phyloP scores from a whole-genome alignment of 352 stramenopile species.

The Phytophthora syringae region DNA sequence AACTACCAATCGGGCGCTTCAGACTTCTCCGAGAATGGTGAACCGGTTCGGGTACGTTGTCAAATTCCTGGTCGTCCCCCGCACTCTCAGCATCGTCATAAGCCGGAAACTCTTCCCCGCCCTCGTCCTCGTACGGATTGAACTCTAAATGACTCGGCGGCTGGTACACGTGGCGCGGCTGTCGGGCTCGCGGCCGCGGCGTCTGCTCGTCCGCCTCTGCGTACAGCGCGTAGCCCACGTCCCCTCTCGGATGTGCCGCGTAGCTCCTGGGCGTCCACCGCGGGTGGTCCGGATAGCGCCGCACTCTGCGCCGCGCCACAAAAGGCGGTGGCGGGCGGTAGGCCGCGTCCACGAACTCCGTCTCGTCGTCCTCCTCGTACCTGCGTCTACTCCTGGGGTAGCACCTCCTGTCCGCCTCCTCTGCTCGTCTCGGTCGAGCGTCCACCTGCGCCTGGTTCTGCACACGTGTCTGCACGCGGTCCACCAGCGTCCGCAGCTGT shows the following conservation, averaged over 20 bases:
- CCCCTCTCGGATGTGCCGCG: slow-evolving; percentile 6
- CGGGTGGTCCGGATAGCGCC: slow-evolving; percentile 24
- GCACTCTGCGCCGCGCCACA: slow-evolving; percentile 23
- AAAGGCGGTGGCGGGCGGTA: slow-evolving; percentile 23
- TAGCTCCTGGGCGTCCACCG: slow-evolving; percentile 27
- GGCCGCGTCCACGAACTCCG: slow-evolving; percentile 23
- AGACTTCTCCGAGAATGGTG: slow-evolving; percentile 24
- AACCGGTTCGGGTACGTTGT: slow-evolving; percentile 14
- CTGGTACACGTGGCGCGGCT: slow-evolving; percentile 25
- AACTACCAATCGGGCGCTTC: slow-evolving; percentile 33
- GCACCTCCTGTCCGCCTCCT: no score
- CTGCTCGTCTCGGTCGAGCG: neutral
- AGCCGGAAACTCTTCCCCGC: slow-evolving; percentile 7
- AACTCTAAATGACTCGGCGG: slow-evolving; percentile 21
- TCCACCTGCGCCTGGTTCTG: slow-evolving; percentile 47
- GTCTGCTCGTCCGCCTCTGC: no score
- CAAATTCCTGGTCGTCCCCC: slow-evolving; percentile 12
- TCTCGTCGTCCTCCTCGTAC: slow-evolving; percentile 41
- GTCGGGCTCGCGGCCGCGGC: slow-evolving; percentile 4
- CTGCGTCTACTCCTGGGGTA: no score
- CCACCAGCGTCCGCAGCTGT: slow-evolving; percentile 50
- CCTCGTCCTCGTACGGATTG: slow-evolving; percentile 18
- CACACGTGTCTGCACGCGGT: slow-evolving; percentile 57
- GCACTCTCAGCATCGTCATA: slow-evolving; percentile 25
- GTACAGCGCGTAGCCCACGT: slow-evolving; percentile 26